A percentile compares a stretch with the other conserved stretches of the same genome.
phyloP scores from a whole-genome alignment of 73 alveolate species.

The Paramecium octaurelia region DNA sequence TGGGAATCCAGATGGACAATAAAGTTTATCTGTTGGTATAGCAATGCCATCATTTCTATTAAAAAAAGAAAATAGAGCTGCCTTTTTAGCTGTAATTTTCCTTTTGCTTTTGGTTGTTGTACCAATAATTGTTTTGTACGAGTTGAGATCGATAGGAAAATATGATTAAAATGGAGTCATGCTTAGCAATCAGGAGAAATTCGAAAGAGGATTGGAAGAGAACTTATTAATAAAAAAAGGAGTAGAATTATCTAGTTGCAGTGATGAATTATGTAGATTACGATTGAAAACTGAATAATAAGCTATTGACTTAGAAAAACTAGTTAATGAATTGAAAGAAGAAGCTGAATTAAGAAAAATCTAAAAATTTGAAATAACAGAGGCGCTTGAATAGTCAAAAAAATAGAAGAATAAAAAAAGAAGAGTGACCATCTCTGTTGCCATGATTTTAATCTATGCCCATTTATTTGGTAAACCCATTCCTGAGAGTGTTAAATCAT shows the following conservation, averaged over 20 bases:
- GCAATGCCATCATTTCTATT: constrained; percentile 77
- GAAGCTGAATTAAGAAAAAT: constrained; percentile 41
- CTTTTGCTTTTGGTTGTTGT: constrained; percentile 65
- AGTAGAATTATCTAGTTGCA: constrained; percentile 59
- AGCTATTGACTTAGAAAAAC: not conserved
- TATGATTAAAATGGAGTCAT: constrained; percentile 66
- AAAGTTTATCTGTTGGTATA: constrained; percentile 69
- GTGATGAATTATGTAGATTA: constrained; percentile 54
- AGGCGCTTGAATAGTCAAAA: not conserved
- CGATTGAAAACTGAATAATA: not conserved
- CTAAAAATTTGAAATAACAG: not conserved
- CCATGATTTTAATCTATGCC: not conserved
- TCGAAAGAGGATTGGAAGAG: constrained; percentile 64
- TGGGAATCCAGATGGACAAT: constrained; percentile 82
- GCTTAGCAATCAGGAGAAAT: constrained; percentile 33
- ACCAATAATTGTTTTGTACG: constrained; percentile 65
- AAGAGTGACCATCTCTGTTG: not conserved
- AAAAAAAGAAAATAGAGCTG: constrained; percentile 73
- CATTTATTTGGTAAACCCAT: constrained; percentile 32
- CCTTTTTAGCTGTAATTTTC: constrained; percentile 68
- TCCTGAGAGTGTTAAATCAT: not conserved
- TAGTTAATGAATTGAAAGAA: not conserved
- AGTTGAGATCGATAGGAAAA: constrained; percentile 64
- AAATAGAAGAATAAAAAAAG: not conserved
- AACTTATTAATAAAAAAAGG: constrained; percentile 63